Percentiles rank a stretch among this genome's conserved stretches.
Conservation (phyloP, 2,329 filamentous ascomycete species). For the Hypomyces rosellus region DNA sequence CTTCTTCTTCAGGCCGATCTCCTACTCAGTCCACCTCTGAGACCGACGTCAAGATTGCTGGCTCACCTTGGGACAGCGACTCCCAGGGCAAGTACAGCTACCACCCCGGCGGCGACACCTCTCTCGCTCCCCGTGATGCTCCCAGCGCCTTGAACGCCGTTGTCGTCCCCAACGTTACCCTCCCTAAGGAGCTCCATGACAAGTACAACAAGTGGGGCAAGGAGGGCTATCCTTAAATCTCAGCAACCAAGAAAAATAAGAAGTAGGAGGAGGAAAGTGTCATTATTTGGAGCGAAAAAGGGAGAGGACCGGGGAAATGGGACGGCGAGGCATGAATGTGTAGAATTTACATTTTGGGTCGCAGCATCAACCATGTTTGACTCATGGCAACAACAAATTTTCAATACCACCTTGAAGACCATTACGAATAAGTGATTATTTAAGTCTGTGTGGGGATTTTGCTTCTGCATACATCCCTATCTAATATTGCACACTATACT, state of each 20-base stretch:
- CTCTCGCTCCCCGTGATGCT: conserved; percentile 72
- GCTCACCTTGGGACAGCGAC: conserved; percentile 87
- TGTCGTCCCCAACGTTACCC: conserved; percentile 85
- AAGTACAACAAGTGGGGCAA: conserved; percentile 99
- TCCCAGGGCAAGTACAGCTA: conserved; percentile 65
- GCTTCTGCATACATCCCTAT: background rate
- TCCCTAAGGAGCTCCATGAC: conserved; percentile 91
- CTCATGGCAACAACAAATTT: background rate
- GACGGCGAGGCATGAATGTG: conserved; percentile 3
- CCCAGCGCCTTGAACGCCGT: conserved; percentile 94
- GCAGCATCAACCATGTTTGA: conserved; percentile 1
- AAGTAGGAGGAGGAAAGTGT: background rate
- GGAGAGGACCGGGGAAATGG: background rate
- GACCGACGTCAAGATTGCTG: conserved; percentile 66
- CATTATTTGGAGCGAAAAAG: conserved; percentile 3
- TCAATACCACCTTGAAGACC: no score
- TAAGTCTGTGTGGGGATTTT: no score
- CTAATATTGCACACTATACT: background rate
- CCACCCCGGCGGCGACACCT: conserved; percentile 78
- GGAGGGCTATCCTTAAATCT: conserved; percentile 68
- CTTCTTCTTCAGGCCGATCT: conserved; percentile 55
- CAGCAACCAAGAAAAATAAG: background rate
- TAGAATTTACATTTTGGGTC: conserved; percentile 6
- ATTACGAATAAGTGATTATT: no score
- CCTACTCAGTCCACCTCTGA: conserved; percentile 84